Conservation (phyloP, 176 grass and related monocot genomes). For the Oryza coarctata region DNA sequence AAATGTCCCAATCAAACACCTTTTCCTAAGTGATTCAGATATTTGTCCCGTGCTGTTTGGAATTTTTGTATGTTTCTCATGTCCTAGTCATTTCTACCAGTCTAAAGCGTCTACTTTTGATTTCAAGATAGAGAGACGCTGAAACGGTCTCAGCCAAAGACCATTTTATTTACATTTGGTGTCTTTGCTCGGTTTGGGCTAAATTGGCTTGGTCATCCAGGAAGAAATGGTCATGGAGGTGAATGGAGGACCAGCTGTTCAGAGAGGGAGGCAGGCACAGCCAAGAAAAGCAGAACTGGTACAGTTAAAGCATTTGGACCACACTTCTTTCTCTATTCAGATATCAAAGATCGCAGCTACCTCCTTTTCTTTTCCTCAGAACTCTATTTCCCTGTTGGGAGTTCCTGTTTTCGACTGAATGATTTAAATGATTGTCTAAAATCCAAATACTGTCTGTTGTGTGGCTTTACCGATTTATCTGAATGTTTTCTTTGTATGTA, state of each 20-base stretch:
- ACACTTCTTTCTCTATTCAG: constrained; percentile 27
- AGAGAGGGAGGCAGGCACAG: constrained; percentile 65
- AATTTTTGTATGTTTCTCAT: constrained; percentile 32
- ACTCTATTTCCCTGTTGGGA: constrained; percentile 15
- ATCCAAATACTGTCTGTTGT: not conserved
- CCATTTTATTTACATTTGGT: constrained; percentile 27
- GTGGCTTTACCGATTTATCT: not conserved
- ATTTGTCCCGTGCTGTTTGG: constrained; percentile 46
- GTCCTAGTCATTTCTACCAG: constrained; percentile 20
- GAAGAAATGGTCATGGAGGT: constrained; percentile 39
- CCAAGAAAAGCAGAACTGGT: constrained; percentile 98
- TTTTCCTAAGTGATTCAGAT: constrained; percentile 32
- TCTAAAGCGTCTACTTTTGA: constrained; percentile 41
- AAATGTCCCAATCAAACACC: constrained; percentile 44
- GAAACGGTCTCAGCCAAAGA: constrained; percentile 37
- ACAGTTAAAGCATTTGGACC: constrained; percentile 58
- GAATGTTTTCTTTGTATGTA: not conserved
- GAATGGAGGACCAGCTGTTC: constrained; percentile 78
- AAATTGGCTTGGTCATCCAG: constrained; percentile 38
- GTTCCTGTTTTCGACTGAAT: constrained; percentile 36
- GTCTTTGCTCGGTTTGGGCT: constrained; percentile 27
- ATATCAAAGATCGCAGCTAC: constrained; percentile 47
- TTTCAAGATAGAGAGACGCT: constrained; percentile 28
- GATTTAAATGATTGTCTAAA: not conserved
- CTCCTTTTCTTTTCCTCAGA: constrained; percentile 13